Evolutionary conservation across 2,329 filamentous ascomycete genomes (phyloP), one percentile per base, ranked within the genome.

Genomic region (Xylariaceae sp.): DNA sequence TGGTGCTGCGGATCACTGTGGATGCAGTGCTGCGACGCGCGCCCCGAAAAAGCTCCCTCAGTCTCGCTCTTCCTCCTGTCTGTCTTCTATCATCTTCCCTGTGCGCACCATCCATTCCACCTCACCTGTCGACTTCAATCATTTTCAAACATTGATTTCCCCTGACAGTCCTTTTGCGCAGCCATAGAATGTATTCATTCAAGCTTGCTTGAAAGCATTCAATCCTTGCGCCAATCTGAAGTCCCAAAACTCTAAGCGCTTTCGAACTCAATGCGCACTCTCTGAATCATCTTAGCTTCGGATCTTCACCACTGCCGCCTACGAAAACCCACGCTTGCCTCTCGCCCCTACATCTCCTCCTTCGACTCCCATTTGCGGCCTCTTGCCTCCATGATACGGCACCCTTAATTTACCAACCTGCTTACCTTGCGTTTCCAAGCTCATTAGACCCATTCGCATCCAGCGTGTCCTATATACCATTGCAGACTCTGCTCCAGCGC

Each of bases 1-100:
- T 53, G 43, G 51, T 46, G 23, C 29, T 27, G 10, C 27, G 13
- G 16, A 27, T 11, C 33, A 26, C 36, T 20, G 48, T 20, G 21
- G 46, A 39, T 47, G 45, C 29, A 20, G 4, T 51, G 45, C 53
- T 59, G 58, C 58, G 52, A 60, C 58, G 52, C 58, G 57, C 56
- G n/a, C 48, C 57, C 58, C 55, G 6, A 41, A 44, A 58, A 53
- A 52, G 40, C 46, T 53, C 37, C 50, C 29, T 33, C 41, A 35
- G 43, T 33, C 50, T 35, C 51, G 43, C 44, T 39, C 54, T 49
- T 41, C 41, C 44, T n/a, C 41, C 29, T 47, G 30, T 55, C 56
- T 43, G 24, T 51, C 43, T 9, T 53, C 44, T 26, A 13, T 44
- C 51, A 50, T 53, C 47, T 51, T 53, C 46, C 42, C 50, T 37